Percentiles rank a stretch among this genome's conserved stretches.
Evolutionary conservation across 305 asterid species (phyloP).

Genomic region (Solanum hybrid): DNA sequence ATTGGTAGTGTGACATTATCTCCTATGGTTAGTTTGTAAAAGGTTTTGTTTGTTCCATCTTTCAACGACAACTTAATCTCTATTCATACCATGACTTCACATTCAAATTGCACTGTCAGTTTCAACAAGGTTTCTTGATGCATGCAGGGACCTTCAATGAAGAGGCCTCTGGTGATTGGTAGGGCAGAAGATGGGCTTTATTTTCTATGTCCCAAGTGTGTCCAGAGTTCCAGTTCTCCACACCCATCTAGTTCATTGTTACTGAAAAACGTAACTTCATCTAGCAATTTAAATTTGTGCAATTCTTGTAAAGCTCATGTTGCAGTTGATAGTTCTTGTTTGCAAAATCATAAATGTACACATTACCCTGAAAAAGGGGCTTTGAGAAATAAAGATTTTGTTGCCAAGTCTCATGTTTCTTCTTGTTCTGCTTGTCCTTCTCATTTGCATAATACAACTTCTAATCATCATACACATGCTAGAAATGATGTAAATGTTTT

Average conservation of each 20-base stretch:
- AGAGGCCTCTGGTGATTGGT: background rate
- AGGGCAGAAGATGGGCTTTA: background rate
- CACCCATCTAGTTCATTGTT: no score
- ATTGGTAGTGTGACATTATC: background rate
- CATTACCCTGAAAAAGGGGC: background rate
- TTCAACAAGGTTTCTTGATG: no score
- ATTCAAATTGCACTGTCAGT: background rate
- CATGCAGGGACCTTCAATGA: background rate
- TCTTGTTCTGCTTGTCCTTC: background rate
- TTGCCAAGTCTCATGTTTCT: no score
- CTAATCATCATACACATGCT: background rate
- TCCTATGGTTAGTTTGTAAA: background rate
- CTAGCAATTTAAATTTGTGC: background rate
- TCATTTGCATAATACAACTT: background rate
- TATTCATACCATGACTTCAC: background rate
- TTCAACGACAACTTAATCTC: background rate
- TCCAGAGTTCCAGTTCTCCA: no score
- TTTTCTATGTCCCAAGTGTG: background rate
- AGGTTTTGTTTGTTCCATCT: no score
- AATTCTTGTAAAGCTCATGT: background rate
- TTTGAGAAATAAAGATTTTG: no score
- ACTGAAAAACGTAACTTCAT: background rate
- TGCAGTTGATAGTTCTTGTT: no score
- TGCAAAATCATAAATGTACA: background rate
- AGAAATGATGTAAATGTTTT: background rate